These are phyloP conservation scores for Ogataea corticis DNA, from an alignment of 805 yeast species.

Conservation along the genomic window DNA sequence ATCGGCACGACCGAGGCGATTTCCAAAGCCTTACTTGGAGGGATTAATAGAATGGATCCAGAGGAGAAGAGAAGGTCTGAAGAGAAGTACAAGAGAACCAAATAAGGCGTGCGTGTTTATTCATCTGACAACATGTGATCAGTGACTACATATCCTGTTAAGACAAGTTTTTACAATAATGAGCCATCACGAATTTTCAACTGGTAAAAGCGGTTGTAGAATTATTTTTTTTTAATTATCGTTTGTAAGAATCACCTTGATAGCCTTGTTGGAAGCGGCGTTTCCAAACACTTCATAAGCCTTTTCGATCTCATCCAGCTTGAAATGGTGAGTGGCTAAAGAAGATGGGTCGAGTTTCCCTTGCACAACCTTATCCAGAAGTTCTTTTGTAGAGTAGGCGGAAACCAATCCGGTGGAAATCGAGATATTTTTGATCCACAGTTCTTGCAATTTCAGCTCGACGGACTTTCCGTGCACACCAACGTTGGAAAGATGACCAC, in stretches of 20 bases:
- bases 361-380: constrained; percentile 37
- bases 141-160: no score
- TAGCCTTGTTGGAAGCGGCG: constrained; percentile 56
- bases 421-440: constrained; percentile 46
- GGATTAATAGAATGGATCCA: constrained; percentile 78
- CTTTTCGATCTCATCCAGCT: constrained; percentile 52
- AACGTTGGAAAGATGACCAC: constrained; percentile 66
- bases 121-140: not conserved
- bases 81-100: constrained; percentile 58
- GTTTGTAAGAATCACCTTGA: constrained; percentile 42
- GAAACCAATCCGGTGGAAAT: constrained; percentile 53
- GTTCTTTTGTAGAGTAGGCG: constrained; percentile 42
- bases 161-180: not conserved
- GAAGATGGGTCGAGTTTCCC: constrained; percentile 47
- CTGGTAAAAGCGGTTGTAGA: not conserved
- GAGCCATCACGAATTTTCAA: not conserved
- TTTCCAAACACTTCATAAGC: constrained; percentile 61
- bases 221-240: constrained; percentile 8
- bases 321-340: constrained; percentile 62
- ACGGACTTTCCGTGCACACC: constrained; percentile 53
- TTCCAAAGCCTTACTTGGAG: constrained; percentile 78
- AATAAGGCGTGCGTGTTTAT: not conserved
- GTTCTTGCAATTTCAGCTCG: constrained; percentile 42
- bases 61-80: constrained; percentile 54
- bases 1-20: constrained; percentile 93